These are phyloP conservation scores for Dictyophora rubrovolvata DNA, from an alignment of 768 basidiomycete species.

Conservation along the genomic window DNA sequence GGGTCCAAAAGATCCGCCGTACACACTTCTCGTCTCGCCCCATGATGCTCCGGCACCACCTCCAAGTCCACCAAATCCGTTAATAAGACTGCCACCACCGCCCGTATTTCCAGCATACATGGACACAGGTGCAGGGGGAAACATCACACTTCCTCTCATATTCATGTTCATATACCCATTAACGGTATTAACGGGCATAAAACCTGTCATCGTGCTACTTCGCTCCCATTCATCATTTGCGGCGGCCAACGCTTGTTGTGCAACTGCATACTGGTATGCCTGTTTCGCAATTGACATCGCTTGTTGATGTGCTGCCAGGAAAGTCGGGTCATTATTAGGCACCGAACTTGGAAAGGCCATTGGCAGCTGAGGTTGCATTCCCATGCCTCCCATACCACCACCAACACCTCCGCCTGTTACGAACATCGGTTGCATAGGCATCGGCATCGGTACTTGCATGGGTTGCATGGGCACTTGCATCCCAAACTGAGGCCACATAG, in stretches of 20 bases:
- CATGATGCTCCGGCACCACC: constrained; percentile 10
- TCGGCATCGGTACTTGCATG: constrained; percentile 34
- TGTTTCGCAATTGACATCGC: constrained; percentile 84
- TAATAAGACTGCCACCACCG: constrained; percentile 7
- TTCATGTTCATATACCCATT: constrained; percentile 22
- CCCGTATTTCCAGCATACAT: constrained; percentile 41
- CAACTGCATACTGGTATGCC: constrained; percentile 82
- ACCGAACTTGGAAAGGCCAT: constrained; percentile 23
- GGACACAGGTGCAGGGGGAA: constrained; percentile 39
- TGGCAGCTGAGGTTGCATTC: constrained; percentile 24
- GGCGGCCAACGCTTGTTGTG: constrained; percentile 80
- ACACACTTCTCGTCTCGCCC: constrained; percentile 56
- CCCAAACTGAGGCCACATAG: constrained; percentile 16
- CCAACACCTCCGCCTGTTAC: background rate
- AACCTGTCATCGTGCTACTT: constrained; percentile 31
- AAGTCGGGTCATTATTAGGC: constrained; percentile 43
- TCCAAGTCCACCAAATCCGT: background rate
- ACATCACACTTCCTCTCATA: constrained; percentile 38
- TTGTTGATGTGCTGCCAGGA: constrained; percentile 72
- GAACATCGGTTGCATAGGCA: constrained; percentile 29
- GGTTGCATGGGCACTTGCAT: constrained; percentile 21
- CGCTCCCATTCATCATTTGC: constrained; percentile 93
- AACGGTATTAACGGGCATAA: constrained; percentile 3
- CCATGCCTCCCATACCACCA: constrained; percentile 8
- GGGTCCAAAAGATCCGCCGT: constrained; percentile 56